A percentile compares a stretch with the other conserved stretches of the same genome.
Evolutionary conservation across 2,329 filamentous ascomycete genomes (phyloP).

Genomic region (Phyllosticta citribraziliensis): DNA sequence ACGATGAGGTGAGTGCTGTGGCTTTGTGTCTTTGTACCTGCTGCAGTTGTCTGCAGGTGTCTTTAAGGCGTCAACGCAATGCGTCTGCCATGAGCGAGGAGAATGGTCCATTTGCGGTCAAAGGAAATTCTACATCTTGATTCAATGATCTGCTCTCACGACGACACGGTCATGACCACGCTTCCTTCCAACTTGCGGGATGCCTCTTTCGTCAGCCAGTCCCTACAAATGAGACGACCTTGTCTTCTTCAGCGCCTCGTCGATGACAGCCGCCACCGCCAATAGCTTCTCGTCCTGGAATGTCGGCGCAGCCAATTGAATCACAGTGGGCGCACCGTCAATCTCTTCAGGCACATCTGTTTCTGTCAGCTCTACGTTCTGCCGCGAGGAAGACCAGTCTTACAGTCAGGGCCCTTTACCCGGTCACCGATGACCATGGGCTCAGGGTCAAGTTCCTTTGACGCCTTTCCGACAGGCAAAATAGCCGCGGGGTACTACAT

Average conservation of each 20-base stretch:
- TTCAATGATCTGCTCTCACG: too few relatives aligned
- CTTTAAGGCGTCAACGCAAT: too few relatives aligned
- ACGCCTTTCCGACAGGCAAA: conserved; percentile 36
- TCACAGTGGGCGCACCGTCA: conserved; percentile 29
- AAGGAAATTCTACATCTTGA: too few relatives aligned
- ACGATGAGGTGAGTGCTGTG: not conserved
- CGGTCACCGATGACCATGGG: conserved; percentile 18
- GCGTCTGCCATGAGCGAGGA: too few relatives aligned
- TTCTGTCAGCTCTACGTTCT: not conserved
- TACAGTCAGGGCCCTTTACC: conserved; percentile 28
- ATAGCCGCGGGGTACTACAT: conserved; percentile 40
- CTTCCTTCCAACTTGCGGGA: not conserved
- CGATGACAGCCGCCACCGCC: conserved; percentile 26
- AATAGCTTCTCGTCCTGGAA: conserved; percentile 40
- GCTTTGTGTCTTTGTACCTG: not conserved
- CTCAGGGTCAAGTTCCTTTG: conserved; percentile 30
- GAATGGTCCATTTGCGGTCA: too few relatives aligned
- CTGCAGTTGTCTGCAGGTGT: not conserved
- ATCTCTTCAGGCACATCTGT: not conserved
- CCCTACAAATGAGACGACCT: not conserved
- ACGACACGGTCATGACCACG: too few relatives aligned
- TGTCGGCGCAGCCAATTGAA: conserved; percentile 39
- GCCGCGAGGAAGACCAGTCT: conserved; percentile 10
- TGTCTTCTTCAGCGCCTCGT: conserved; percentile 12
- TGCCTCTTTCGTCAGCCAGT: not conserved